A percentile compares a stretch with the other conserved stretches of the same genome.
These are phyloP conservation scores for Paracoccidioides brasiliensis DNA, from an alignment of 2,329 filamentous ascomycete genomes.

Conservation along the genomic window DNA sequence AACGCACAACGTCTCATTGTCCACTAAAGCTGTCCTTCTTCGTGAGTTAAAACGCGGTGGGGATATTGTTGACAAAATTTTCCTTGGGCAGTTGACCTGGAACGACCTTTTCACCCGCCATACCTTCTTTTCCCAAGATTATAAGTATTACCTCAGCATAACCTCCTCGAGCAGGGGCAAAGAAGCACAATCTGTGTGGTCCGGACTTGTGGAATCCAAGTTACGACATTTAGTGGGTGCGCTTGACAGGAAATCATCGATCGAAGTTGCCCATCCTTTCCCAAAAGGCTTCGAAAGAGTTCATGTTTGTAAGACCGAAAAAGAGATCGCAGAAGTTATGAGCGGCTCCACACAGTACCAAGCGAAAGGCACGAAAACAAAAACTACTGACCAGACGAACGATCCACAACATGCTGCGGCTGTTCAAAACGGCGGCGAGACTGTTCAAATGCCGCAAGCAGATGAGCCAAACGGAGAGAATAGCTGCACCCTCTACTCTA, in stretches of 20 bases:
- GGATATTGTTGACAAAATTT: conserved; percentile 66
- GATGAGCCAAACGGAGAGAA: conserved; percentile 28
- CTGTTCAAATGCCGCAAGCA: conserved; percentile 26
- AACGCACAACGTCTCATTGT: conserved; percentile 83
- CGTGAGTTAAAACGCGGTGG: conserved; percentile 67
- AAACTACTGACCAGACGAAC: conserved; percentile 39
- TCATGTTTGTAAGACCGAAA: conserved; percentile 53
- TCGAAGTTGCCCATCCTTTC: conserved; percentile 77
- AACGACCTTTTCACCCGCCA: conserved; percentile 80
- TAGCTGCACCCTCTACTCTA: conserved; percentile 57
- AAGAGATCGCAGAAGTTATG: conserved; percentile 49
- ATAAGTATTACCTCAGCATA: conserved; percentile 91
- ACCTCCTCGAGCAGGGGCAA: conserved; percentile 70
- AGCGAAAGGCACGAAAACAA: conserved; percentile 38
- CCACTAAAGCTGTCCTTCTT: conserved; percentile 72
- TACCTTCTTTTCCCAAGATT: conserved; percentile 81
- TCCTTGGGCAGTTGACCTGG: conserved; percentile 65
- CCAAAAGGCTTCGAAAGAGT: conserved; percentile 82
- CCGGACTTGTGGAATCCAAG: conserved; percentile 86
- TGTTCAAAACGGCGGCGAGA: conserved; percentile 32
- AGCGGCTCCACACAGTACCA: conserved; percentile 50
- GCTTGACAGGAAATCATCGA: conserved; percentile 66
- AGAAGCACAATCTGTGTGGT: conserved; percentile 76
- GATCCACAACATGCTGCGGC: conserved; percentile 38
- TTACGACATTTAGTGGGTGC: conserved; percentile 72